Evolutionary conservation across 2,329 filamentous ascomycete species (phyloP), one percentile per base, ranked within the genome.

Genomic region (Tolypocladium guangdongense): DNA sequence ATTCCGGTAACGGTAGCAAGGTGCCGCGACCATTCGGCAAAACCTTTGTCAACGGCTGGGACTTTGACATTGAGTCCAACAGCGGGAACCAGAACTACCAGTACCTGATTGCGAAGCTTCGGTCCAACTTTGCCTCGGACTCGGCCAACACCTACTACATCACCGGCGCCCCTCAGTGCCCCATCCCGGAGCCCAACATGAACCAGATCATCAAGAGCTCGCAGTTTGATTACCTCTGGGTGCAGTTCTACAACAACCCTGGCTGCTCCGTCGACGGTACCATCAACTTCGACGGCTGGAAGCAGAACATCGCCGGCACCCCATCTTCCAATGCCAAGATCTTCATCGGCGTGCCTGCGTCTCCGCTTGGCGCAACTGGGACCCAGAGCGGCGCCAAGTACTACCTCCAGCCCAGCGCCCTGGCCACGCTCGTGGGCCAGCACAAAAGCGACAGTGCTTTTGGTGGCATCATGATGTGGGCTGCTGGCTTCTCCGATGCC

Each of bases 241-340:
- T 75, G 20, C 74, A 77, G 59, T 76, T 75, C 62, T 76, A 76
- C 65, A 76, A 76, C 63, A 77, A 76, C 60, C 63, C 66, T 0
- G 62, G 58, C 32, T 75, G 73, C 57, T 66, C 68, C 24, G 69
- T 57, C 11, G 56, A 58, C 48, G 55, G 56, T 3, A 51, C 53
- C 3, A 56, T 59, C 54, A 62, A 62, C 56, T 62, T 54, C 33
- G 54, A 62, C 52, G 56, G 60, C 46, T 66, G 64, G 64, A 59
- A 59, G 33, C 49, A n/a, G 24, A 61, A 60, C 52, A 57, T 64
- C 46, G 58, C 62, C 36, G 54, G 49, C 30, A 63, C 62, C 4
- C 62, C 63, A 1, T 65, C 62, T 10, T 33, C 58, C 7, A 46
- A 56, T 7, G 63, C 65, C 41, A 60, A 63, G 55, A 55, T 66